These are phyloP conservation scores for Neocucurbitaria cava DNA, from an alignment of 2,329 filamentous ascomycete species.

Conservation along the genomic window DNA sequence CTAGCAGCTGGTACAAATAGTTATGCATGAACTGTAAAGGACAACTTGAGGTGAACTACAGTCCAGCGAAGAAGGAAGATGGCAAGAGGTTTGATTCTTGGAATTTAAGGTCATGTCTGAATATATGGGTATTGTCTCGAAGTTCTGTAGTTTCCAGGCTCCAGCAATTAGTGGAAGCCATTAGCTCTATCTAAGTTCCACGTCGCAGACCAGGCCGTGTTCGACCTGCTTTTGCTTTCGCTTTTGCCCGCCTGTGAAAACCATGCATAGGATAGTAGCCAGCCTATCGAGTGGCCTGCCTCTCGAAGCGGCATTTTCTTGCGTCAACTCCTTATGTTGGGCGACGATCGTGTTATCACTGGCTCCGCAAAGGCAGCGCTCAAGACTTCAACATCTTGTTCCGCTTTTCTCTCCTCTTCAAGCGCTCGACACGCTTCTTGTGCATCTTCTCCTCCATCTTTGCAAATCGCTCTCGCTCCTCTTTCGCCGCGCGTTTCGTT, in stretches of 20 bases:
- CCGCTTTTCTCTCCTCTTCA: slow-evolving; percentile 95
- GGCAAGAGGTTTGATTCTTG: neutral
- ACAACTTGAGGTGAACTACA: neutral
- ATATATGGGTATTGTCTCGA: neutral
- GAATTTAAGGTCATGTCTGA: neutral
- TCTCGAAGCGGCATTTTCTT: slow-evolving; percentile 9
- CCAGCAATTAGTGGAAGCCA: slow-evolving; percentile 11
- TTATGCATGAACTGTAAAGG: neutral
- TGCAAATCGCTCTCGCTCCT: slow-evolving; percentile 90
- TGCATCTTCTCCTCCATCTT: slow-evolving; percentile 99
- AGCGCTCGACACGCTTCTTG: slow-evolving; percentile 87
- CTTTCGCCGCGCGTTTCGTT: slow-evolving; percentile 85
- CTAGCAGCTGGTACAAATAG: neutral
- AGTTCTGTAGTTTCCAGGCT: neutral
- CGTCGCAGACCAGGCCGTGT: neutral
- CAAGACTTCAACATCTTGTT: slow-evolving; percentile 74
- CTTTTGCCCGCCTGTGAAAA: neutral
- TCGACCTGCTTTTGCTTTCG: neutral
- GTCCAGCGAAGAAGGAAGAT: neutral
- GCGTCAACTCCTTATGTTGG: neutral
- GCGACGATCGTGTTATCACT: neutral
- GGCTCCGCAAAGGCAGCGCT: slow-evolving; percentile 7
- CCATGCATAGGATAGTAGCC: neutral
- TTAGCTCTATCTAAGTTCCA: neutral
- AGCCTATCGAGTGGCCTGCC: neutral